Evolutionary conservation across 805 yeast species (phyloP), one percentile per base, ranked within the genome.

Genomic region (Metschnikowia baotianmanensis): DNA sequence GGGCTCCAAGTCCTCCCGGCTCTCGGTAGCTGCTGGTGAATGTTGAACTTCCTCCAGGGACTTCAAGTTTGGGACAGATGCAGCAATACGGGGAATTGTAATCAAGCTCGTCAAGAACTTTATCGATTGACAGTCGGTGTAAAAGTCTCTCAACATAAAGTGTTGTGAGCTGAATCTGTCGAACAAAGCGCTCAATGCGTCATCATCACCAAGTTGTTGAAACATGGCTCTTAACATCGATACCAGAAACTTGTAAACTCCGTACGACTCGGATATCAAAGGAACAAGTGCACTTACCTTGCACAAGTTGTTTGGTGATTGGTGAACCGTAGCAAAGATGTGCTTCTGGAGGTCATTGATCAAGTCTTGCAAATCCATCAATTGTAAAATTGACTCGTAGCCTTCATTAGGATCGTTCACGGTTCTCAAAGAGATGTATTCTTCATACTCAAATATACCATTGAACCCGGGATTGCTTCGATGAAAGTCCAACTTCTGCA

Each of bases 331-430:
- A 0, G 95, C 81, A 57, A 91, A 84, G 9, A 90, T 76, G 28
- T 86, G 65, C 46, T 83, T 78, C 51, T 85, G 89, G 45, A 86
- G 78, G 46, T 83, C 84, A 57, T 86, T 91, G 38, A 89, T 77
- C 16, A 80, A 70, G 57, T 91, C 97, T 62, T 89, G 96, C 42
- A 91, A 68, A 32, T 80, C 78, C 86, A 88, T 82, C 53, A 91
- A 70, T 58, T 88, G 96, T 48, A 87, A 60, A 46, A 91, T 80
- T 1, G 95, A 82, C 57, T 91, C 96, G 59, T 84, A 90, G 6
- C 98, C 98, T 65, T 89, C 96, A 58, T 91, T 89, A 5, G 97
- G 97, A 61, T 91, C 96, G 54, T 87, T 82, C 27, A 87, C 95
- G 3, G 89, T 80, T 43, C 86, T 78, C 50, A 91, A 72, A 4